A percentile compares a stretch with the other conserved stretches of the same genome.
phyloP scores from a whole-genome alignment of 2,329 filamentous ascomycete species.

The Xylaria multiplex region DNA sequence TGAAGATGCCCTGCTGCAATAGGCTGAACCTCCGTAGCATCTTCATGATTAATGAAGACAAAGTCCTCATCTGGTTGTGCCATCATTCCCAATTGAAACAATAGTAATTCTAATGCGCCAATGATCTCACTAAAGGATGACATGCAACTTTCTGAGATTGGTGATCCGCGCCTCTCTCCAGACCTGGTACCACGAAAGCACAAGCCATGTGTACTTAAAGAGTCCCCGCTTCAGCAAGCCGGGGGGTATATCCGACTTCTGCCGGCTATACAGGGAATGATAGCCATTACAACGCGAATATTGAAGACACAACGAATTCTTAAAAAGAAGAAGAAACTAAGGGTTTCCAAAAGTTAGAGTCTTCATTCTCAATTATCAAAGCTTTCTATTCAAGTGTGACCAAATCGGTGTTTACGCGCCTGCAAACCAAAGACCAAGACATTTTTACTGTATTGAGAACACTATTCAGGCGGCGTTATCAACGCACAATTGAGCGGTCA shows the following conservation, averaged over 20 bases:
- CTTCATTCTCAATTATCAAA: too few species aligned
- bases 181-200: neutral
- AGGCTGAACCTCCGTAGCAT: constrained; percentile 32
- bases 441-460: too few species aligned
- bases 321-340: too few species aligned
- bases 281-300: neutral
- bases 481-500: neutral
- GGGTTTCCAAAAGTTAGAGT: too few species aligned
- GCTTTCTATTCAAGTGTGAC: too few species aligned
- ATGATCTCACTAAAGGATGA: neutral
- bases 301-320: too few species aligned
- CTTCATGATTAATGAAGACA: constrained; percentile 44
- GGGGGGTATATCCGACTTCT: constrained; percentile 11
- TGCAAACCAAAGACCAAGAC: too few species aligned
- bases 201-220: constrained; percentile 21
- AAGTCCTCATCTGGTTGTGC: constrained; percentile 43
- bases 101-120: neutral
- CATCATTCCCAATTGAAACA: constrained; percentile 33
- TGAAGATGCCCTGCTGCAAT: constrained; percentile 42
- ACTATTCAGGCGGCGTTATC: neutral
- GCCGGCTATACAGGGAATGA: neutral
- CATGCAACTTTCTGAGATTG: neutral
- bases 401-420: too few species aligned
- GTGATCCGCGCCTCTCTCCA: too few species aligned
- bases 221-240: constrained; percentile 19